Percentiles rank a stretch among this genome's conserved stretches.
Conservation (phyloP, 2,329 filamentous ascomycete genomes). For the Colletotrichum aenigma region DNA sequence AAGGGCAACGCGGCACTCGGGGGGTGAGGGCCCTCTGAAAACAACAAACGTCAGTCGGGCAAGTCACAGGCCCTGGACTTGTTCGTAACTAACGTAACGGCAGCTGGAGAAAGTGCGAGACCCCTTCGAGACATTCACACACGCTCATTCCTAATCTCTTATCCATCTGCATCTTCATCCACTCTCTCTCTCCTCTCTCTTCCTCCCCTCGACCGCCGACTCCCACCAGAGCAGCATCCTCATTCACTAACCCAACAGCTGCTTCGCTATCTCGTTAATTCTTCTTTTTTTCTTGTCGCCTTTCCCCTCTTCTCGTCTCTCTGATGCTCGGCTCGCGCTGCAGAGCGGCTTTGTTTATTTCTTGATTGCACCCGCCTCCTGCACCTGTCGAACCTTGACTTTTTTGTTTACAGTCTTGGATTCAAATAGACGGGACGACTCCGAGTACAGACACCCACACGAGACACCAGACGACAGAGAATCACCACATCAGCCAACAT, state of each 20-base stretch:
- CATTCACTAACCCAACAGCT: slow-evolving; percentile 11
- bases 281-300: neutral
- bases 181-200: neutral
- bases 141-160: slow-evolving; percentile 10
- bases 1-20: slow-evolving; percentile 13
- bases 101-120: neutral
- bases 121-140: slow-evolving; percentile 5
- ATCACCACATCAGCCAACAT: slow-evolving; percentile 2
- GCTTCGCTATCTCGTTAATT: neutral
- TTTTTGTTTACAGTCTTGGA: slow-evolving; percentile 11
- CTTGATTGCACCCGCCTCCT: slow-evolving; percentile 3
- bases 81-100: neutral
- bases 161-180: slow-evolving; percentile 17
- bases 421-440: neutral
- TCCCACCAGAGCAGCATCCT: neutral
- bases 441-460: neutral
- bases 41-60: slow-evolving; percentile 23
- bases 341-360: slow-evolving; percentile 22
- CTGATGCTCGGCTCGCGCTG: slow-evolving; percentile 17
- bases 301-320: neutral
- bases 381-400: neutral
- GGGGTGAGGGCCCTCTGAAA: neutral
- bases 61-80: neutral
- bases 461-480: neutral
- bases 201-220: neutral